phyloP scores from a whole-genome alignment of 306 rosid genomes.

The Acacia crassicarpa region DNA sequence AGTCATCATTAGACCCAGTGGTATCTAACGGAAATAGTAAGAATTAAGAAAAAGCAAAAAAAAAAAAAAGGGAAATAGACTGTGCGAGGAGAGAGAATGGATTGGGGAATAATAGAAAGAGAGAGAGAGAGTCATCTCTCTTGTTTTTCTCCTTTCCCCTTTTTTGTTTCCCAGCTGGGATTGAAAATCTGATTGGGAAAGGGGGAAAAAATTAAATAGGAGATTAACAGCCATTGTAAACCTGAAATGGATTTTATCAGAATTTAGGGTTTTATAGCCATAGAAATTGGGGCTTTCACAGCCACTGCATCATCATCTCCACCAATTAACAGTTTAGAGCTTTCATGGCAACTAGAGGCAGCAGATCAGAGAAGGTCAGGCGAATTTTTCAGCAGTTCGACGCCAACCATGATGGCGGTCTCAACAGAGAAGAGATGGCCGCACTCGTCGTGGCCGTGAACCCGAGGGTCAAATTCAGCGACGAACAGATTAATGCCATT shows the following conservation, averaged over 20 bases:
- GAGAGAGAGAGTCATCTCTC: not conserved
- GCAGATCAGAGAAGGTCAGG: constrained; percentile 98
- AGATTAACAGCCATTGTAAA: constrained; percentile 18
- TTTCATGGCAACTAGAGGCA: constrained; percentile 89
- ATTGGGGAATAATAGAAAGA: not conserved
- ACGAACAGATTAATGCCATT: constrained; percentile 97
- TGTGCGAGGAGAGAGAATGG: not conserved
- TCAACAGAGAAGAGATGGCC: constrained; percentile 90
- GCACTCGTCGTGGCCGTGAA: constrained; percentile 95
- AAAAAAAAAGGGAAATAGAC: not conserved
- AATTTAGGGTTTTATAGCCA: constrained; percentile 32
- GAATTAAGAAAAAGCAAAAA: not conserved
- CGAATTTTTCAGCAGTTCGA: constrained; percentile 89
- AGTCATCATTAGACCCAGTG: constrained; percentile 6
- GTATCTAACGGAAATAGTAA: not conserved
- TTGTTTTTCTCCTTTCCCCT: not conserved
- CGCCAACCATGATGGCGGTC: constrained; percentile 79
- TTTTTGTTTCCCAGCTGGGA: not conserved
- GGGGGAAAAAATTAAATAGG: not conserved
- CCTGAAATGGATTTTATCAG: constrained; percentile 23
- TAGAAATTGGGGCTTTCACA: constrained; percentile 17
- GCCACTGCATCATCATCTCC: constrained; percentile 1
- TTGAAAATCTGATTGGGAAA: not conserved
- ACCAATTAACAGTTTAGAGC: constrained; percentile 17
- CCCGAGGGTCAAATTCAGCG: constrained; percentile 98